These are phyloP conservation scores for Gnetum montanum DNA, from an alignment of 75 land plant genomes.

Conservation along the genomic window DNA sequence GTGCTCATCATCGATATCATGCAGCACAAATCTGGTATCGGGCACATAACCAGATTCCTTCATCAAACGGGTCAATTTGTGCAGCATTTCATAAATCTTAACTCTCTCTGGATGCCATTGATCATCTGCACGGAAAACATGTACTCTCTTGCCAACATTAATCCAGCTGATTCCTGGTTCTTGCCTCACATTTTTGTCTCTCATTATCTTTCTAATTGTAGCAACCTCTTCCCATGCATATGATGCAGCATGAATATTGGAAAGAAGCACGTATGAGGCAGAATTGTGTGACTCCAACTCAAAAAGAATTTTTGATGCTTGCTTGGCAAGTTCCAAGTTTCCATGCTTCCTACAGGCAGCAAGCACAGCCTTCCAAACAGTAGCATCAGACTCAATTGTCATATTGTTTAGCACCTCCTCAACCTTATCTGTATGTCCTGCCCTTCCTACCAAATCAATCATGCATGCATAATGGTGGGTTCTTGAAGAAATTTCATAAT, in stretches of 20 bases:
- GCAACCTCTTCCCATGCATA: constrained; percentile 39
- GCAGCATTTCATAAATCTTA: constrained; percentile 7
- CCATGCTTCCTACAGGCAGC: constrained; percentile 41
- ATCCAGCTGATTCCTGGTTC: constrained; percentile 36
- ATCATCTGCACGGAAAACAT: constrained; percentile 10
- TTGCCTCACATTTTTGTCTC: constrained; percentile 19
- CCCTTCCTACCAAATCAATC: constrained; percentile 39
- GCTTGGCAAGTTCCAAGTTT: constrained; percentile 30
- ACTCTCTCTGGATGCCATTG: constrained; percentile 4
- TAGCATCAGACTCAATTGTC: constrained; percentile 30
- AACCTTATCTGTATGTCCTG: constrained; percentile 34
- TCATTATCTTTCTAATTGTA: constrained; percentile 22
- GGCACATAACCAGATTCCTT: constrained; percentile 16
- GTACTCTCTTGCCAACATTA: constrained; percentile 7
- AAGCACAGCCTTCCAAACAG: constrained; percentile 39
- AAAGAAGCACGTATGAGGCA: constrained; percentile 26
- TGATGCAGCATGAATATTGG: constrained; percentile 35
- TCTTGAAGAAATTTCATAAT: constrained; percentile 27
- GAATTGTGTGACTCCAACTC: constrained; percentile 32
- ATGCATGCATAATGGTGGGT: constrained; percentile 43
- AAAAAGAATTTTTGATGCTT: constrained; percentile 26
- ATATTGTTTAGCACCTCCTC: constrained; percentile 24
- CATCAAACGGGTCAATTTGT: constrained; percentile 1
- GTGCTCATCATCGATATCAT: constrained; percentile 12
- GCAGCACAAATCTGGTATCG: constrained; percentile 4